Evolutionary conservation across 768 basidiomycete genomes (phyloP).

Genomic region (Strobilomyces dryophilus): DNA sequence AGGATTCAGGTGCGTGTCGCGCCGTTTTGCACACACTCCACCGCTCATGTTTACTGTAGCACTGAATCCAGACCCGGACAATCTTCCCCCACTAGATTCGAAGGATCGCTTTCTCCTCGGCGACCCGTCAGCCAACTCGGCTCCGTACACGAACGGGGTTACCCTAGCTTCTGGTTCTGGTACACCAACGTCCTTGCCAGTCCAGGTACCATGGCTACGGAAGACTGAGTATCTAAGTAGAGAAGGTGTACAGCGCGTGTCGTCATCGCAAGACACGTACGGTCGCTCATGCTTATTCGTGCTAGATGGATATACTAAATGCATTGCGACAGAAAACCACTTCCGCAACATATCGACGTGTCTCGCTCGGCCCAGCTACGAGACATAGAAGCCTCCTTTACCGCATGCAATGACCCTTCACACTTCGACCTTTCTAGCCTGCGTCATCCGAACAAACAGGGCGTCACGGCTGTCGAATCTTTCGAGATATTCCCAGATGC

Average conservation of each 20-base stretch:
- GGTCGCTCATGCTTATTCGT: conserved; percentile 17
- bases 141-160: conserved; percentile 39
- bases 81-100: conserved; percentile 61
- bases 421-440: conserved; percentile 56
- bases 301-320: background rate
- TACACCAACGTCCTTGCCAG: conserved; percentile 43
- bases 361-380: conserved; percentile 71
- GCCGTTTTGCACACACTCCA: background rate
- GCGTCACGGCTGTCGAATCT: conserved; percentile 71
- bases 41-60: conserved; percentile 25
- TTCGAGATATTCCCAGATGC: conserved; percentile 82
- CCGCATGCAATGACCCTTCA: conserved; percentile 47
- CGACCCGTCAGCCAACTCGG: conserved; percentile 50
- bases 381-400: conserved; percentile 77
- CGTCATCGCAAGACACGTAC: conserved; percentile 51
- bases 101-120: conserved; percentile 73
- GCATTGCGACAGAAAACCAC: conserved; percentile 41
- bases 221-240: conserved; percentile 87
- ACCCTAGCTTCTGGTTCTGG: conserved; percentile 34
- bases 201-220: conserved; percentile 84
- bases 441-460: conserved; percentile 75
- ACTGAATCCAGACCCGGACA: conserved; percentile 63
- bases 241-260: conserved; percentile 45
- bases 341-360: conserved; percentile 55
- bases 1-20: conserved; percentile 54